A percentile compares a stretch with the other conserved stretches of the same genome.
phyloP scores from a whole-genome alignment of 202 grass and related monocot species.

The Dendrocalamus latiflorus region DNA sequence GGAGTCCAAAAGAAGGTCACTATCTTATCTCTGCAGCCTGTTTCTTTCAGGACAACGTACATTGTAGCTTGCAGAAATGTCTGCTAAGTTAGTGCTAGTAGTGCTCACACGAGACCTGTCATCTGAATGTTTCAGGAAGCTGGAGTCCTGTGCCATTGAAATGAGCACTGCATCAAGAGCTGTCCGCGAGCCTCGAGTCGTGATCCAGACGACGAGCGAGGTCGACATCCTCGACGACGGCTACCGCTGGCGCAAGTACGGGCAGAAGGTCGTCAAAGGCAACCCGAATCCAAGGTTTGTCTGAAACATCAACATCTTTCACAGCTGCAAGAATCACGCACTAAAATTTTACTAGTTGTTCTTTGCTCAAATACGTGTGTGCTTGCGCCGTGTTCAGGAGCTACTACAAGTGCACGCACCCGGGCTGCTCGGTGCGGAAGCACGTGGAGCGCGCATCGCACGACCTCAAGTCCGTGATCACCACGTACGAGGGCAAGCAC shows the following conservation, averaged over 20 bases:
- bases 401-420: constrained; percentile 97
- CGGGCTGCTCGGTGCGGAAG: constrained; percentile 80
- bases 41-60: neutral
- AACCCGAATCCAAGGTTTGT: constrained; percentile 91
- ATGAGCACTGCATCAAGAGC: constrained; percentile 64
- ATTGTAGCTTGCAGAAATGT: neutral
- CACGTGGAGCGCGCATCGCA: constrained; percentile 89
- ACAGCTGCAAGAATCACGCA: too few species aligned
- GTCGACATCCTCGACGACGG: constrained; percentile 95
- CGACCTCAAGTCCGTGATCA: constrained; percentile 92
- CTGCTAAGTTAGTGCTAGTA: neutral
- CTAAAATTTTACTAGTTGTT: neutral
- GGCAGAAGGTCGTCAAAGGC: constrained; percentile 98
- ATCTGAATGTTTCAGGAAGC: constrained; percentile 54
- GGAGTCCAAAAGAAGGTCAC: too few species aligned
- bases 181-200: constrained; percentile 76
- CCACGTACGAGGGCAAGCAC: constrained; percentile 98
- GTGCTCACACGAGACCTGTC: neutral
- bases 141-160: constrained; percentile 72
- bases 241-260: too few species aligned
- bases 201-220: constrained; percentile 96
- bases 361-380: too few species aligned
- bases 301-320: neutral
- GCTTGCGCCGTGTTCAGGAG: constrained; percentile 46
- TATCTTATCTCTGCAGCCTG: neutral